Percentiles rank a stretch among this genome's conserved stretches.
phyloP scores from a whole-genome alignment of 163 green algal species.

The Scenedesmus sp. region DNA sequence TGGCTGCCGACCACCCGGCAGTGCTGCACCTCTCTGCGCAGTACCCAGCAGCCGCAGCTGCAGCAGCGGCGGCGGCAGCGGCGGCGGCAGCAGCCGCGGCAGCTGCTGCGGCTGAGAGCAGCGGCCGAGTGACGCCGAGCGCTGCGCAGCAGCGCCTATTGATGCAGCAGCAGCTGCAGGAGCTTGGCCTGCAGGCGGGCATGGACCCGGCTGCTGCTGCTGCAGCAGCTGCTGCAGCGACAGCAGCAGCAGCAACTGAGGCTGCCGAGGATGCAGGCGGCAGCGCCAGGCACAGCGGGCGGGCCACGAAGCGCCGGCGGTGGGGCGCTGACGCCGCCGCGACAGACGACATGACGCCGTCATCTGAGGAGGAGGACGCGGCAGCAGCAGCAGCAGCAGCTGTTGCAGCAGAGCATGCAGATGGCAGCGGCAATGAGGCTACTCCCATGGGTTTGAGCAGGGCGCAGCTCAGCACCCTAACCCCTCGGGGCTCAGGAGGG shows the following conservation, averaged over 20 bases:
- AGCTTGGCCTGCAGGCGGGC: conserved; percentile 34
- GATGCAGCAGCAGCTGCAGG: conserved; percentile 41
- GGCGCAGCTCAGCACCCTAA: not conserved
- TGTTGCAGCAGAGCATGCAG: not conserved
- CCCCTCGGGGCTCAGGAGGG: not conserved
- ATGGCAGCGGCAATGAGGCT: conserved; percentile 27
- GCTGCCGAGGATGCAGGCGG: not conserved
- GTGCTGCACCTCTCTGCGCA: conserved; percentile 5
- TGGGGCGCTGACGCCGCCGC: conserved; percentile 1
- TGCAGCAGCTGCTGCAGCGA: conserved; percentile 18
- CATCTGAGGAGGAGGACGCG: not conserved
- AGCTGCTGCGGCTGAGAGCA: not conserved
- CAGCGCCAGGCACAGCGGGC: not conserved
- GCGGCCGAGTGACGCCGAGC: not conserved
- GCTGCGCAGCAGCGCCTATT: not conserved
- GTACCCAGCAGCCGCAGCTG: conserved; percentile 24
- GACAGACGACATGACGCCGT: not conserved
- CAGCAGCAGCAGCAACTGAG: conserved; percentile 15
- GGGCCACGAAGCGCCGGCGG: conserved; percentile 17
- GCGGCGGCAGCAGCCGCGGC: conserved; percentile 30
- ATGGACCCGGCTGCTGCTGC: conserved; percentile 30
- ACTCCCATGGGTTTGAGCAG: not conserved
- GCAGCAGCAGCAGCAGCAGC: not conserved
- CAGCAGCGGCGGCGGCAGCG: not conserved
- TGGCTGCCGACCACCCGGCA: not conserved